Evolutionary conservation across 108 stramenopile genomes (phyloP).

Genomic region (Pseudonitzschia multistriata): DNA sequence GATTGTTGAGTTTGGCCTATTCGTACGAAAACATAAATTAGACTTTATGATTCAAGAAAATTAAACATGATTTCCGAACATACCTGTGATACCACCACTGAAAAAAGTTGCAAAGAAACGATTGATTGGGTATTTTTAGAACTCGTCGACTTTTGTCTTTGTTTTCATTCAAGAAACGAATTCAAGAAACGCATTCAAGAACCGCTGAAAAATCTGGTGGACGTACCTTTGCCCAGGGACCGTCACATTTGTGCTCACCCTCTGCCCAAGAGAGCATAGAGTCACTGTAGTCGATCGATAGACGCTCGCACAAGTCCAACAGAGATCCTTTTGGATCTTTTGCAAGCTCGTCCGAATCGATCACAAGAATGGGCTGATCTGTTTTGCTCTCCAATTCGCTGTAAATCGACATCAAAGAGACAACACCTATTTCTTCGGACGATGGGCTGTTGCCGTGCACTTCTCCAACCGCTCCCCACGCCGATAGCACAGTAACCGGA

Average conservation of each 20-base stretch:
- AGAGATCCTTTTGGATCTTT: constrained; percentile 55
- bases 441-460: constrained; percentile 65
- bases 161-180: too few species aligned
- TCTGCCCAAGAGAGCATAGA: constrained; percentile 67
- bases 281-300: constrained; percentile 68
- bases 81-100: constrained; percentile 71
- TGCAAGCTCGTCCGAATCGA: constrained; percentile 85
- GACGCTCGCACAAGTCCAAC: constrained; percentile 38
- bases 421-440: constrained; percentile 80
- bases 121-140: background rate
- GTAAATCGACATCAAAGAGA: constrained; percentile 69
- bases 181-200: too few species aligned
- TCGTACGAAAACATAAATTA: too few species aligned
- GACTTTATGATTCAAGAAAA: too few species aligned
- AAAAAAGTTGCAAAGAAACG: constrained; percentile 11
- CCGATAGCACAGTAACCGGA: constrained; percentile 57
- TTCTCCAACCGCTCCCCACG: constrained; percentile 57
- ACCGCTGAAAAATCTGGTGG: background rate
- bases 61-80: background rate
- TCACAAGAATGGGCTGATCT: constrained; percentile 38
- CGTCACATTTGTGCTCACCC: constrained; percentile 73
- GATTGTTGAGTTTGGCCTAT: too few species aligned
- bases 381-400: constrained; percentile 42
- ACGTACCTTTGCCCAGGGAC: constrained; percentile 68
- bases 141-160: too few species aligned